A percentile compares a stretch with the other conserved stretches of the same genome.
phyloP scores from a whole-genome alignment of 805 yeast species.

The Suhomyces sp. region DNA sequence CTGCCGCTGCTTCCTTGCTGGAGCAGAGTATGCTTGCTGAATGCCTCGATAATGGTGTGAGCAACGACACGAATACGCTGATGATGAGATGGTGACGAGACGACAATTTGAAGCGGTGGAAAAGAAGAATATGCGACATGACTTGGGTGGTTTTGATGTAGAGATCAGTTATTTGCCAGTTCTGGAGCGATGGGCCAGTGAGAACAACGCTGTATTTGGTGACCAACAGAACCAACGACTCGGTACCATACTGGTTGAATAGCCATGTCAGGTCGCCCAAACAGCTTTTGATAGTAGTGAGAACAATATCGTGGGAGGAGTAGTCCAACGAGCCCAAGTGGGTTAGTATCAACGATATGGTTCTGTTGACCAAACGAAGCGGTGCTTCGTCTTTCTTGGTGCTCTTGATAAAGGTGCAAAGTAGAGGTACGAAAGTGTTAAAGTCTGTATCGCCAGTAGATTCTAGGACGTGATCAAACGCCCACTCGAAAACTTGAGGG shows the following conservation, averaged over 20 bases:
- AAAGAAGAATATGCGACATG: slow-evolving; percentile 58
- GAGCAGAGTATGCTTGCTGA: slow-evolving; percentile 12
- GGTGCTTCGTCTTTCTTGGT: slow-evolving; percentile 9
- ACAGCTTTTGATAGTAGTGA: slow-evolving; percentile 32
- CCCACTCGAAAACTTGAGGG: slow-evolving; percentile 8
- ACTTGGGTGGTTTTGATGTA: slow-evolving; percentile 45
- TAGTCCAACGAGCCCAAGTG: neutral
- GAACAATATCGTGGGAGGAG: slow-evolving; percentile 6
- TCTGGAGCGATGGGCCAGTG: neutral
- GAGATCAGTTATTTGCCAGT: slow-evolving; percentile 18
- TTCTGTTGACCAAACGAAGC: neutral
- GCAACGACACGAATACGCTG: slow-evolving; percentile 44
- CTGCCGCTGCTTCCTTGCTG: slow-evolving; percentile 39
- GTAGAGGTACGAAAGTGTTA: slow-evolving; percentile 4
- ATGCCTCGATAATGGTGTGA: slow-evolving; percentile 43
- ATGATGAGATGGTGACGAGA: slow-evolving; percentile 71
- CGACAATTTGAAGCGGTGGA: slow-evolving; percentile 66
- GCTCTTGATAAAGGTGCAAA: slow-evolving; percentile 15
- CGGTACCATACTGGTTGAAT: slow-evolving; percentile 65
- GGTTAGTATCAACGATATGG: slow-evolving; percentile 1
- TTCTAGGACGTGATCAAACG: slow-evolving; percentile 12
- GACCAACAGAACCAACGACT: slow-evolving; percentile 45
- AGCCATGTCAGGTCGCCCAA: slow-evolving; percentile 54
- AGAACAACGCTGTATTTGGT: slow-evolving; percentile 19
- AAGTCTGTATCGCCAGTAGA: slow-evolving; percentile 13